Evolutionary conservation across 345 rosid genomes (phyloP), one percentile per base, ranked within the genome.

Genomic region (Dipteronia dyeriana): DNA sequence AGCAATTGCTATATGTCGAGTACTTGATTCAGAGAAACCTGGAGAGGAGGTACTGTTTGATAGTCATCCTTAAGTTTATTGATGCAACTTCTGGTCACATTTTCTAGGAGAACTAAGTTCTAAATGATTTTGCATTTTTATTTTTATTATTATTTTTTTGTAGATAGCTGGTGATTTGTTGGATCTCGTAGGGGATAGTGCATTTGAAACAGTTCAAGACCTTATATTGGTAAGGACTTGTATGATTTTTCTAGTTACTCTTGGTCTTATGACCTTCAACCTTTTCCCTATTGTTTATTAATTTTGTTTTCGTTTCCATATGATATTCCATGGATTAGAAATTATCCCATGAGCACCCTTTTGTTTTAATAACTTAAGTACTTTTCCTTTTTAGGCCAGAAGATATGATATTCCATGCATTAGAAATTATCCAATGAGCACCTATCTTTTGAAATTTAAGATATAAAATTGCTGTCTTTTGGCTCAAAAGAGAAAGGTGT

Each of bases 121-220:
- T 53, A 72, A 74, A 31, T 78, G 47, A 65, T 66, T 75, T 29
- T 62, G 9, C 5, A 7, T 60, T 45, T 17, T 68, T 9, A 17
- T 59, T 61, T 34, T 26, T 13, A 31, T 29, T 29, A 31, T 31
- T 29, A n/a, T 20, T 66, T 57, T 78, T 60, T 25, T 45, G 71
- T 80, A 95, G 99, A 90, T 93, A 84, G 99, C 97, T 75, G 91
- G 96, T 68, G 99, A 92, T 59, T 83, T 93, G 53, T 78, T 95
- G 91, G 98, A 95, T 87, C 96, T 95, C 83, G 91, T 91, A 25
- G 99, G 99, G 74, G 99, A 95, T 84, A 57, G 90, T 73, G 94
- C 92, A 77, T 95, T 95, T 84, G 99, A 93, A 87, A 91, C 84
- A 69, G 92, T 95, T 82, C 99, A 95, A 85, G 94, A 95, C 76